phyloP scores from a whole-genome alignment of 2,329 filamentous ascomycete genomes.

The Grosmannia serpens region DNA sequence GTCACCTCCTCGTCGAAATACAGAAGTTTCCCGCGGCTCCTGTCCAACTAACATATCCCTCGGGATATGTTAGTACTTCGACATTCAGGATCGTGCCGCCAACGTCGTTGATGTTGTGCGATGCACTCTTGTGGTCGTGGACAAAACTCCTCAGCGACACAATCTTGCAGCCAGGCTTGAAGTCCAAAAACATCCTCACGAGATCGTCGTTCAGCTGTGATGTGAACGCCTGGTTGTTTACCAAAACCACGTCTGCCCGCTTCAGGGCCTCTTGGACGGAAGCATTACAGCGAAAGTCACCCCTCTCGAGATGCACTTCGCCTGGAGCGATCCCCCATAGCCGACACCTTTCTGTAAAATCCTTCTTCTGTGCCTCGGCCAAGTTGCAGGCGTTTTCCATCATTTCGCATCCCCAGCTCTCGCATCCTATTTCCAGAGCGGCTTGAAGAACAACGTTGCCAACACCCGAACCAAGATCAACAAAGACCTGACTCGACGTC shows the following conservation, averaged over 20 bases:
- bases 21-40: slow-evolving; percentile 75
- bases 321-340: slow-evolving; percentile 83
- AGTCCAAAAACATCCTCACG: slow-evolving; percentile 80
- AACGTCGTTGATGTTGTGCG: slow-evolving; percentile 66
- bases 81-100: slow-evolving; percentile 73
- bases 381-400: slow-evolving; percentile 83
- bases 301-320: slow-evolving; percentile 65
- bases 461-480: slow-evolving; percentile 90
- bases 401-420: slow-evolving; percentile 93
- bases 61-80: slow-evolving; percentile 47
- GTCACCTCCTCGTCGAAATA: slow-evolving; percentile 57
- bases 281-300: slow-evolving; percentile 69
- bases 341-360: slow-evolving; percentile 74
- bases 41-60: slow-evolving; percentile 85
- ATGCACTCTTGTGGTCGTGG: slow-evolving; percentile 64
- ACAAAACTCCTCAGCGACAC: slow-evolving; percentile 90
- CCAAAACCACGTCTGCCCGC: slow-evolving; percentile 85
- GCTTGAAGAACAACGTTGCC: slow-evolving; percentile 93
- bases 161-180: slow-evolving; percentile 82
- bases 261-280: slow-evolving; percentile 63
- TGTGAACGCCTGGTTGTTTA: slow-evolving; percentile 96
- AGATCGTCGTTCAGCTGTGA: slow-evolving; percentile 75
- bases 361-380: slow-evolving; percentile 65
- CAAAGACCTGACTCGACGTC: slow-evolving; percentile 75
- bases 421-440: slow-evolving; percentile 83